Evolutionary conservation across 176 grass and related monocot species (phyloP).

Genomic region (Hordeum marinum): DNA sequence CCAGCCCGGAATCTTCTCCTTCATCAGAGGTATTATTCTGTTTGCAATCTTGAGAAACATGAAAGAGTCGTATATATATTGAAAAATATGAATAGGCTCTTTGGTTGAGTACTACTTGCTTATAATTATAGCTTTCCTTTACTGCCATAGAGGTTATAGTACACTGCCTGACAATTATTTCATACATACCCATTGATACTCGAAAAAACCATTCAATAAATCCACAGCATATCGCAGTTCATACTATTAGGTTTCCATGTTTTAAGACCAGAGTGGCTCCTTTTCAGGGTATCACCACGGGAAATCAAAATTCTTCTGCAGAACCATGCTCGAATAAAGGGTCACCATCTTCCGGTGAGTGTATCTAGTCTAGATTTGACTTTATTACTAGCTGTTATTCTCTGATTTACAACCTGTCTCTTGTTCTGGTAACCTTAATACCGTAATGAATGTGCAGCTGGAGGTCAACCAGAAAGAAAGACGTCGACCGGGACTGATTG

Average conservation of each 20-base stretch:
- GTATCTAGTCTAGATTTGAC: not conserved
- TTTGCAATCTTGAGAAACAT: not conserved
- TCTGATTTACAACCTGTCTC: not conserved
- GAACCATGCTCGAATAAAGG: constrained; percentile 35
- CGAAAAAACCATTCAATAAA: not conserved
- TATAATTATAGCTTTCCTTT: constrained; percentile 5
- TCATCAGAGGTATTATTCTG: constrained; percentile 58
- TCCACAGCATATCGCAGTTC: not conserved
- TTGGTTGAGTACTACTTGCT: constrained; percentile 2
- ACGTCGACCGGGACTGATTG: not conserved
- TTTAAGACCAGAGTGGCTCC: constrained; percentile 7
- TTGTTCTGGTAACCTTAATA: constrained; percentile 12
- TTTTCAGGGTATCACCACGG: constrained; percentile 46
- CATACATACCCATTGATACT: not conserved
- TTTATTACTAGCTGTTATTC: not conserved
- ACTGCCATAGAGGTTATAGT: not conserved
- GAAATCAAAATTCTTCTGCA: constrained; percentile 31
- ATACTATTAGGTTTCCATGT: not conserved
- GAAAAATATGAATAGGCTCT: not conserved
- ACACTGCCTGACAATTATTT: not conserved
- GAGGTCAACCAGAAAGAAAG: constrained; percentile 34
- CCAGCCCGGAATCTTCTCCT: constrained; percentile 33
- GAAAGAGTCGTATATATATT: not conserved
- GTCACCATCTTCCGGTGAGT: constrained; percentile 37
- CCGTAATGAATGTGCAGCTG: constrained; percentile 33